These are phyloP conservation scores for Beauveria sp. DNA, from an alignment of 2,329 filamentous ascomycete genomes.

Conservation along the genomic window DNA sequence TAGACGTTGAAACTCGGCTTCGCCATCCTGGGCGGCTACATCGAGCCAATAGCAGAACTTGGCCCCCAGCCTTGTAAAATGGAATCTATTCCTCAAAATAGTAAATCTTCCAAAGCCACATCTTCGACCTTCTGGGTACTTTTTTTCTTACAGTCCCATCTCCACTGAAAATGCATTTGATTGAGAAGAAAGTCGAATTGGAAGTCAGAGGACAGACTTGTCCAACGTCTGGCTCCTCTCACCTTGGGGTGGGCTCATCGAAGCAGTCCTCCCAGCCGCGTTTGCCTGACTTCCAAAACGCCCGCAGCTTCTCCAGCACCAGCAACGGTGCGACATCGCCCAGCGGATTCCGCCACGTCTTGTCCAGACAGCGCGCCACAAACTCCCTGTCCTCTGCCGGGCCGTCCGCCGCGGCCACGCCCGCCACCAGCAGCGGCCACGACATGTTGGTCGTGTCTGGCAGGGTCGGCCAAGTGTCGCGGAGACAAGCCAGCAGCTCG, in stretches of 20 bases:
- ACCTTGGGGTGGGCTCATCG: not conserved
- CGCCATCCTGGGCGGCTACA: too few relatives aligned
- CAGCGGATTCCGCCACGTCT: not conserved
- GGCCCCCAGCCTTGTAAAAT: too few relatives aligned
- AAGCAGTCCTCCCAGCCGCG: not conserved
- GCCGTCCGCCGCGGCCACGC: not conserved
- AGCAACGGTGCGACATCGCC: not conserved
- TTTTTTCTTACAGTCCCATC: too few relatives aligned
- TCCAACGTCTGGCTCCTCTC: too few relatives aligned
- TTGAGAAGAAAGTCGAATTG: too few relatives aligned
- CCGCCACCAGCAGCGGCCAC: not conserved
- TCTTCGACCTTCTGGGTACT: too few relatives aligned
- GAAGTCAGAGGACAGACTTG: too few relatives aligned
- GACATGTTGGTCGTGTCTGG: not conserved
- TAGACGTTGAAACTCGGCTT: too few relatives aligned
- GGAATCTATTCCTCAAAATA: too few relatives aligned
- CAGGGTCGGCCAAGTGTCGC: not conserved
- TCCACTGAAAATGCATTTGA: too few relatives aligned
- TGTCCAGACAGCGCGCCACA: not conserved
- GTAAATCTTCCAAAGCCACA: too few relatives aligned
- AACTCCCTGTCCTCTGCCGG: not conserved
- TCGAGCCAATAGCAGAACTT: too few relatives aligned
- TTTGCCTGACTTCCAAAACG: not conserved
- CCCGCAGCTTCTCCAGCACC: not conserved
- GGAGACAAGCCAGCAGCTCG: not conserved